phyloP scores from a whole-genome alignment of 2,329 filamentous ascomycete genomes.

The Pseudopyrenochaeta lycopersici region DNA sequence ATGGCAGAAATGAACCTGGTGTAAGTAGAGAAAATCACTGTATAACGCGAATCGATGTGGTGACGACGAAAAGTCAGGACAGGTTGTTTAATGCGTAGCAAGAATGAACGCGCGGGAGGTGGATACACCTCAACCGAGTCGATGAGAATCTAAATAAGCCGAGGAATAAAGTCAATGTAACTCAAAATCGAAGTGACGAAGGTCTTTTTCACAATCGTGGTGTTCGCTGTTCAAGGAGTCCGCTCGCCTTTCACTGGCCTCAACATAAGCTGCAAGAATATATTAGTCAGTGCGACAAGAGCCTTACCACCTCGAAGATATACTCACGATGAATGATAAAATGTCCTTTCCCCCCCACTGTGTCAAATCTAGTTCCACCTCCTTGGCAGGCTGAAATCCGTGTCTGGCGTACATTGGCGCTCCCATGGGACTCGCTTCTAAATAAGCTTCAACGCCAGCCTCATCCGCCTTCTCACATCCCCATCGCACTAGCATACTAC shows the following conservation, averaged over 20 bases:
- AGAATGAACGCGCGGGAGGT: no score
- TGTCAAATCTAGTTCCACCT: slow-evolving; percentile 41
- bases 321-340: slow-evolving; percentile 42
- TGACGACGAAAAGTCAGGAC: no score
- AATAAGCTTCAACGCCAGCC: slow-evolving; percentile 38
- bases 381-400: slow-evolving; percentile 39
- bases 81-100: no score
- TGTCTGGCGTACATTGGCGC: slow-evolving; percentile 43
- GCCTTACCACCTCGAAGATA: neutral
- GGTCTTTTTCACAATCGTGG: no score
- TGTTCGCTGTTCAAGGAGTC: neutral
- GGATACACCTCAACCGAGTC: no score
- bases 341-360: slow-evolving; percentile 36
- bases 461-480: slow-evolving; percentile 43
- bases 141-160: no score
- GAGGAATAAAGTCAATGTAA: no score
- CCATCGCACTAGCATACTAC: slow-evolving; percentile 42
- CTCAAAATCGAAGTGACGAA: no score
- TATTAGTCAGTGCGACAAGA: slow-evolving; percentile 1
- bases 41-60: no score
- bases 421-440: slow-evolving; percentile 46
- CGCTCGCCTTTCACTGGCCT: slow-evolving; percentile 15
- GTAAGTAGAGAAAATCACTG: no score
- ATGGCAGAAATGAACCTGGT: no score
- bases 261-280: slow-evolving; percentile 20